A percentile compares a stretch with the other conserved stretches of the same genome.
Evolutionary conservation across 2,329 filamentous ascomycete genomes (phyloP).

Genomic region (Nothopassalora personata): DNA sequence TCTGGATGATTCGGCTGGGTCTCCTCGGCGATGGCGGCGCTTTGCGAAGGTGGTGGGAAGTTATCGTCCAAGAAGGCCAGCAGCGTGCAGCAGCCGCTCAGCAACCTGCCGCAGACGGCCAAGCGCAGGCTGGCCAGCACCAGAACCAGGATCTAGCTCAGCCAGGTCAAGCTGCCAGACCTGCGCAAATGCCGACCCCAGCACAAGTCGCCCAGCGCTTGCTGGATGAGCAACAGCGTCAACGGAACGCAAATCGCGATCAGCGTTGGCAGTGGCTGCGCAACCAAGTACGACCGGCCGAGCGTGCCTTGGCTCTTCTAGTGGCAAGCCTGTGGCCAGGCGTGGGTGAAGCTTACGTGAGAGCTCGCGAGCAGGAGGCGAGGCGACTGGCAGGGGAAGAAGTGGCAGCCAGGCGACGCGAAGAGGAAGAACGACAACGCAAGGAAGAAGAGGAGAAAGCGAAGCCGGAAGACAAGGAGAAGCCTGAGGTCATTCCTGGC

Average conservation of each 20-base stretch:
- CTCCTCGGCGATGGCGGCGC: conserved; percentile 37
- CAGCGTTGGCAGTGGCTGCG: conserved; percentile 24
- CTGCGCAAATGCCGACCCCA: conserved; percentile 34
- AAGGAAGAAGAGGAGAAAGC: conserved; percentile 17
- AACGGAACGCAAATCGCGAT: conserved; percentile 13
- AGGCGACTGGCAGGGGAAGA: conserved; percentile 26
- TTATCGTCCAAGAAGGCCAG: conserved; percentile 32
- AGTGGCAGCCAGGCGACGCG: conserved; percentile 21
- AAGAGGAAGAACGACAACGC: conserved; percentile 25
- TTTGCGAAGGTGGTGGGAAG: conserved; percentile 42
- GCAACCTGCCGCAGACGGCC: neutral
- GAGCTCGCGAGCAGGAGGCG: conserved; percentile 45
- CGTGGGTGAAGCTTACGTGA: conserved; percentile 56
- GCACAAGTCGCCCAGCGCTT: conserved; percentile 40
- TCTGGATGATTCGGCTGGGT: conserved; percentile 40
- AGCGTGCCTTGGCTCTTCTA: conserved; percentile 57
- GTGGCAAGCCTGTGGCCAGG: conserved; percentile 58
- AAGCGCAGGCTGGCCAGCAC: conserved; percentile 4
- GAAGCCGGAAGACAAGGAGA: conserved; percentile 3
- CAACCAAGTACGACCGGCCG: conserved; percentile 41
- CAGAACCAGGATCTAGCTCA: conserved; percentile 5
- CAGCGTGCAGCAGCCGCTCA: conserved; percentile 8
- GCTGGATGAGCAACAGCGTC: conserved; percentile 26
- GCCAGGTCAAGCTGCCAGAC: conserved; percentile 11
- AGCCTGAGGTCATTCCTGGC: neutral